Base-by-base conservation (phyloP, 441 rosid species). In the Erodium moschatum region DNA sequence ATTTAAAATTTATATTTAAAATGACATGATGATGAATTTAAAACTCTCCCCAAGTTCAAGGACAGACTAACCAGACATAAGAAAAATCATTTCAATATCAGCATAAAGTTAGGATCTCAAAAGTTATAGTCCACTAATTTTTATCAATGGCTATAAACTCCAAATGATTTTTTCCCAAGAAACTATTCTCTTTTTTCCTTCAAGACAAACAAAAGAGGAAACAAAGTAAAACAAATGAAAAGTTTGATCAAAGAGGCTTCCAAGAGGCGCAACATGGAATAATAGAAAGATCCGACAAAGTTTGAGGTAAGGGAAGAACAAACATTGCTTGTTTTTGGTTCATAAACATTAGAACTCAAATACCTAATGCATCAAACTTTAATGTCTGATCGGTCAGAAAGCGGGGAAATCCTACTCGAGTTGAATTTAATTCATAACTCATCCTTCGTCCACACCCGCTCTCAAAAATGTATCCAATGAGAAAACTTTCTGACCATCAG, bases 21-120 rank as follows among this genome's bases (percentile, higher is more conserved):
- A 33, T 33, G 38, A 33, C 4, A 33, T 33, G 38, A 33, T 33
- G 4, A 33, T 3, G 0, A 3, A 33, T 3, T 33, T 3, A 33
- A 3, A 33, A 33, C 38, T 3, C 38, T 33, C 38, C 38, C 6
- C 1, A 33, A 5, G 38, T 33, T 33, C 38, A 44, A 44, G 13
- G n/a, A 44, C 12, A 11, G 12, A 6, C 48, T 44, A 10, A 3
- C 3, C 0, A 40, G 50, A 44, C 12, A 10, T 44, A 6, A 44
- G 13, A n/a, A 44, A 44, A 10, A 44, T 2, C 13, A 10, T 44
- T 10, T 44, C 13, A 44, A 18, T 54, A 15, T 8, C 21, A 54
- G 24, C 61, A 16, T 54, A 18, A 19, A 18, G 61, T 54, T 54
- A 54, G 61, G 61, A 54, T 54, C 61, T 54, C 9, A 54, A 54